phyloP scores from a whole-genome alignment of 805 yeast species.

The Cyberlindnera japonica region DNA sequence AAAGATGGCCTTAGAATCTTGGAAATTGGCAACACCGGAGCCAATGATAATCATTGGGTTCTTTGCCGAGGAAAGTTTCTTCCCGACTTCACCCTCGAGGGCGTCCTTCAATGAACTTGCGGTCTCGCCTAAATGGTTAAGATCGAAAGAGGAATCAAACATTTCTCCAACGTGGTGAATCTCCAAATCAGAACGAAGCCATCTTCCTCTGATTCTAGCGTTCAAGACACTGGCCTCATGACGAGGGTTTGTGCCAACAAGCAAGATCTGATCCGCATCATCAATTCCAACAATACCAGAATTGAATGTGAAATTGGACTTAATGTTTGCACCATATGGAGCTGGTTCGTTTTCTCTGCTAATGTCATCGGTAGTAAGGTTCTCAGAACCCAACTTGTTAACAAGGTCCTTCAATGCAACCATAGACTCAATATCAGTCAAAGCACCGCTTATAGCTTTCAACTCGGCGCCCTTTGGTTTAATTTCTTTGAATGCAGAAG shows the following conservation, averaged over 20 bases:
- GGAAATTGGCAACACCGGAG: slow-evolving; percentile 67
- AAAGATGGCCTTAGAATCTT: slow-evolving; percentile 60
- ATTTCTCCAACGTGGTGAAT: slow-evolving; percentile 70
- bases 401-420: slow-evolving; percentile 78
- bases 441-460: slow-evolving; percentile 79
- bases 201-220: slow-evolving; percentile 75
- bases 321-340: slow-evolving; percentile 66
- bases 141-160: slow-evolving; percentile 73
- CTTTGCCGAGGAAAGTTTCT: slow-evolving; percentile 60
- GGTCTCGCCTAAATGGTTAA: slow-evolving; percentile 59
- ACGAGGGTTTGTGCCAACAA: slow-evolving; percentile 85
- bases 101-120: slow-evolving; percentile 56
- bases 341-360: slow-evolving; percentile 41
- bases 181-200: slow-evolving; percentile 67
- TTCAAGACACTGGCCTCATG: slow-evolving; percentile 87
- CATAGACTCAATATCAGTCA: slow-evolving; percentile 77
- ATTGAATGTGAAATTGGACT: slow-evolving; percentile 79
- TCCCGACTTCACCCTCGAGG: slow-evolving; percentile 63
- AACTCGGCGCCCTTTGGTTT: slow-evolving; percentile 65
- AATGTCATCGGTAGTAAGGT: slow-evolving; percentile 67
- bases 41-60: slow-evolving; percentile 80
- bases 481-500: slow-evolving; percentile 53
- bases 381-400: slow-evolving; percentile 76
- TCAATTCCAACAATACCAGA: slow-evolving; percentile 76
- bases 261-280: slow-evolving; percentile 74